phyloP scores from a whole-genome alignment of 768 basidiomycete species.

The Pilatotrama ljubarskyi region DNA sequence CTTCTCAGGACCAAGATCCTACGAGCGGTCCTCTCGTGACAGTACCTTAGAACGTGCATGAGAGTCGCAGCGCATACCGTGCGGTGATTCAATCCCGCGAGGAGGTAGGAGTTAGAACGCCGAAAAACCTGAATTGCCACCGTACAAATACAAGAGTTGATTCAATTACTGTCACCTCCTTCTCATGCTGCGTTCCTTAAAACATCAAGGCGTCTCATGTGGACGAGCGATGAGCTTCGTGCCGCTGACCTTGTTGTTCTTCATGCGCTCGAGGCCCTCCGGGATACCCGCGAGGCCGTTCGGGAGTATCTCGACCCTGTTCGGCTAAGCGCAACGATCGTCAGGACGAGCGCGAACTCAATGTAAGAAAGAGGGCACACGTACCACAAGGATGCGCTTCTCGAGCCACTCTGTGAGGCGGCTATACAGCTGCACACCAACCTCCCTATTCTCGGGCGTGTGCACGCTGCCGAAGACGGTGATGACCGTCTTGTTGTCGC shows the following conservation, averaged over 20 bases:
- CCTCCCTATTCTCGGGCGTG: conserved; percentile 1
- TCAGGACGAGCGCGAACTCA: not conserved
- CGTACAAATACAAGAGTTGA: not conserved
- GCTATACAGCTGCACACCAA: conserved; percentile 17
- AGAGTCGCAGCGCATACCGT: too few relatives aligned
- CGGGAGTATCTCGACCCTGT: conserved; percentile 26
- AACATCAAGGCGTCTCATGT: conserved; percentile 24
- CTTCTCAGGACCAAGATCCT: too few relatives aligned
- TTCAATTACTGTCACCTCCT: not conserved
- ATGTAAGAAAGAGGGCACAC: not conserved
- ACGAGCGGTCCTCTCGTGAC: too few relatives aligned
- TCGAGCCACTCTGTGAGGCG: conserved; percentile 18
- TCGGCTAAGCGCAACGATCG: conserved; percentile 17
- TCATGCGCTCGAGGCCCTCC: conserved; percentile 22
- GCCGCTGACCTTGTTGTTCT: conserved; percentile 26
- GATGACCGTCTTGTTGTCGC: conserved; percentile 15
- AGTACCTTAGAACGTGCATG: too few relatives aligned
- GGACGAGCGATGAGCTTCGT: conserved; percentile 29
- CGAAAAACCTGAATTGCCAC: not conserved
- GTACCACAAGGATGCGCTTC: conserved; percentile 21
- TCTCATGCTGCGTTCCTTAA: not conserved
- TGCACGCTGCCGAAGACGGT: conserved; percentile 18
- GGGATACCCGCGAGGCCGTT: conserved; percentile 25
- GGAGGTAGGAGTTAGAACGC: too few relatives aligned
- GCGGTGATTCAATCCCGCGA: too few relatives aligned